These are phyloP conservation scores for Cystofilobasidium macerans DNA, from an alignment of 768 basidiomycete genomes.

Conservation along the genomic window DNA sequence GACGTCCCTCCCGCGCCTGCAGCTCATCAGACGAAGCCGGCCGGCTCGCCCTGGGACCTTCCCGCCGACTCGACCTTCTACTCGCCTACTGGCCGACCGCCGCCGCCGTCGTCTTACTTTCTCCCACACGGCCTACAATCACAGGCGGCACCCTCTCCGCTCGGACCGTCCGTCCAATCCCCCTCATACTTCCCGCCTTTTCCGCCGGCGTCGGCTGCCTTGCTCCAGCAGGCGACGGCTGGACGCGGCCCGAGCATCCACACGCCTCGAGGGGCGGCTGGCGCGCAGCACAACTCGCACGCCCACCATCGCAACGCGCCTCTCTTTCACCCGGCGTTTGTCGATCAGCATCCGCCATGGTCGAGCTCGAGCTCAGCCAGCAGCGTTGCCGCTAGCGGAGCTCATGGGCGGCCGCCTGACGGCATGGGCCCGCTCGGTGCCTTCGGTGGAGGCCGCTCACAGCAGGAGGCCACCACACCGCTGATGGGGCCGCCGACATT, in stretches of 20 bases:
- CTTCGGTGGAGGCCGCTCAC: not conserved
- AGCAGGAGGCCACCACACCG: not conserved
- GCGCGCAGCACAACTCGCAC: constrained; percentile 6
- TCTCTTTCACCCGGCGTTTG: not conserved
- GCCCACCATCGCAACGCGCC: constrained; percentile 5
- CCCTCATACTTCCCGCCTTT: not conserved
- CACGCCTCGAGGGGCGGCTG: not conserved
- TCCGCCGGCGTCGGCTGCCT: not conserved
- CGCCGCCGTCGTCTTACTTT: not conserved
- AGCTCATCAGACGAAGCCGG: too few species aligned
- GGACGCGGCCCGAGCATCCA: not conserved
- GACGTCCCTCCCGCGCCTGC: not conserved
- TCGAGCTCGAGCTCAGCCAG: constrained; percentile 1
- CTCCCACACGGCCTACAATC: too few species aligned
- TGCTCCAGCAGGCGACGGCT: not conserved
- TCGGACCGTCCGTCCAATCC: not conserved
- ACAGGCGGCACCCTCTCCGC: too few species aligned
- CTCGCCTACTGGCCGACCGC: not conserved
- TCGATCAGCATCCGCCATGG: not conserved
- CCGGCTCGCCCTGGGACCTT: not conserved
- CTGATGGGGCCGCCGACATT: not conserved
- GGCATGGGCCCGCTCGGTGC: not conserved
- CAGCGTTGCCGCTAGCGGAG: not conserved
- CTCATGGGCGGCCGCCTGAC: not conserved
- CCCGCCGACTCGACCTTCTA: not conserved